These are phyloP conservation scores for Umbelopsis isabellina DNA, from an alignment of 192 early-diverging fungal genomes.

Conservation along the genomic window DNA sequence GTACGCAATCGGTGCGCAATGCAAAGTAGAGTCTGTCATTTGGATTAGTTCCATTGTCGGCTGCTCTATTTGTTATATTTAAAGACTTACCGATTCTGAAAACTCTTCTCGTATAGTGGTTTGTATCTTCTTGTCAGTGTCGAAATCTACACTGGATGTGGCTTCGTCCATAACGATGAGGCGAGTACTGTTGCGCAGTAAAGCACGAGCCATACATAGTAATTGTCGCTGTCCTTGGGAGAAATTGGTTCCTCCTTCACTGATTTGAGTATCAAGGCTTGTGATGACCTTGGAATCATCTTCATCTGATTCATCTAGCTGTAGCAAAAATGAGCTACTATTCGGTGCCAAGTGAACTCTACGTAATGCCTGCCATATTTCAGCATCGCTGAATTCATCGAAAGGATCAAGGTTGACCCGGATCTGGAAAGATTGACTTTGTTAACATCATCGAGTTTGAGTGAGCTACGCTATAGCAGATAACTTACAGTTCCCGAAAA, in stretches of 20 bases:
- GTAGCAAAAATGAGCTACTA: background rate
- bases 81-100: conserved; percentile 48
- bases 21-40: conserved; percentile 42
- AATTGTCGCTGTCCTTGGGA: conserved; percentile 84
- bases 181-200: conserved; percentile 51
- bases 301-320: background rate
- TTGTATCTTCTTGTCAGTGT: conserved; percentile 85
- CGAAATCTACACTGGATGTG: conserved; percentile 86
- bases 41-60: background rate
- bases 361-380: conserved; percentile 31
- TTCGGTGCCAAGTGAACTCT: conserved; percentile 28
- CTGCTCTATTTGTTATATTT: background rate
- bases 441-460: too few relatives aligned
- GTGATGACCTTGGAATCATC: conserved; percentile 20
- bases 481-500: conserved; percentile 60
- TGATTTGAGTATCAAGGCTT: conserved; percentile 51
- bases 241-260: conserved; percentile 77
- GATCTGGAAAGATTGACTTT: conserved; percentile 32
- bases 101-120: conserved; percentile 77
- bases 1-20: conserved; percentile 59
- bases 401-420: conserved; percentile 87
- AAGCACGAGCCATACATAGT: conserved; percentile 76
- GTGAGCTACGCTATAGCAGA: too few relatives aligned
- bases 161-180: conserved; percentile 87
- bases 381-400: conserved; percentile 63